Evolutionary conservation across 139 green algal species (phyloP).

Genomic region (Chlorella sp.): DNA sequence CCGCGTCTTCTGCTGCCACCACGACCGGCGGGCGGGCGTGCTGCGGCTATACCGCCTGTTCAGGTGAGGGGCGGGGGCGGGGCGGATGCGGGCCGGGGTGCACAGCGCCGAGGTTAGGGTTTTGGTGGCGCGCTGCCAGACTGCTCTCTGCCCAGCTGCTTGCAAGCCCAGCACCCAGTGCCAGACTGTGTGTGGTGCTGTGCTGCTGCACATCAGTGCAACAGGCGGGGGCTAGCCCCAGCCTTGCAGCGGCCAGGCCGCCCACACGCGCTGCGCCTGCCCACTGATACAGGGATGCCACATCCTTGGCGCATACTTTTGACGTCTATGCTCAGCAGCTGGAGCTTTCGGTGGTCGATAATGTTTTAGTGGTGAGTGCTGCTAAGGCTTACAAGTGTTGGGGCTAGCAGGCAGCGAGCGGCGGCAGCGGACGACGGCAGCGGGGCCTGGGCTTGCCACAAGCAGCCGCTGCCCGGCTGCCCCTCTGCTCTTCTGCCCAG

Average conservation of each 20-base stretch:
- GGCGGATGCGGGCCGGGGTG: neutral
- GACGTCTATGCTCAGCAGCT: slow-evolving; percentile 19
- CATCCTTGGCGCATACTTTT: neutral
- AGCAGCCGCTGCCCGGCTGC: no score
- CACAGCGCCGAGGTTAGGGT: neutral
- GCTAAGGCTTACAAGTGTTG: neutral
- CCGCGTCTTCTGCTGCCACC: slow-evolving; percentile 22
- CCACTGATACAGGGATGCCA: slow-evolving; percentile 21
- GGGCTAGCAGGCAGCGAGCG: no score
- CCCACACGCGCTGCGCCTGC: neutral
- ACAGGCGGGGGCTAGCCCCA: neutral
- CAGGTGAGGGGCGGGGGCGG: neutral
- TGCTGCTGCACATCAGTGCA: neutral
- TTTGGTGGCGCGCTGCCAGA: neutral
- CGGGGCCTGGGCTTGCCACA: no score
- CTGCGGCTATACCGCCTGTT: slow-evolving; percentile 42
- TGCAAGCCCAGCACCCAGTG: neutral
- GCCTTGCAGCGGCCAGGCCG: no score
- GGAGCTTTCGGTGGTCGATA: slow-evolving; percentile 37
- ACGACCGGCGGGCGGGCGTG: slow-evolving; percentile 1
- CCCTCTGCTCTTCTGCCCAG: no score
- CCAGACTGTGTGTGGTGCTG: neutral
- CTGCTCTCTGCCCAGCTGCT: neutral
- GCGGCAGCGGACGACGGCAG: no score
- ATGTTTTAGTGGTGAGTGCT: slow-evolving; percentile 31